These are phyloP conservation scores for Coemansia javaensis DNA, from an alignment of 192 early-diverging fungal species.

Conservation along the genomic window DNA sequence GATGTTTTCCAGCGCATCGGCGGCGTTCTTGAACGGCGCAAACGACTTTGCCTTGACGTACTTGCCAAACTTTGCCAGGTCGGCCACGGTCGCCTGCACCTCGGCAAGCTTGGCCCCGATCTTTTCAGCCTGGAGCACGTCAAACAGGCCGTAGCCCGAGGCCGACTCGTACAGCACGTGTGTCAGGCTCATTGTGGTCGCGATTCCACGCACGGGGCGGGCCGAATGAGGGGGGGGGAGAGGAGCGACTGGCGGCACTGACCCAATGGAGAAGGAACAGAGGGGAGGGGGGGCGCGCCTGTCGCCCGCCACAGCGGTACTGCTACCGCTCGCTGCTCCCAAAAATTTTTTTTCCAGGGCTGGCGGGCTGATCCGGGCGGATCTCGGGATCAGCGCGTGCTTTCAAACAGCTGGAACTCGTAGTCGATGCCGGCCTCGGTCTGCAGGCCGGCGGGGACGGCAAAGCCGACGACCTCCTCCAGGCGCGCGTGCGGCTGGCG, in stretches of 20 bases:
- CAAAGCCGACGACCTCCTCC: conserved; percentile 36
- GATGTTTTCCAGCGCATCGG: conserved; percentile 95
- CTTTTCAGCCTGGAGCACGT: conserved; percentile 88
- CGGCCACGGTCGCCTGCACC: conserved; percentile 74
- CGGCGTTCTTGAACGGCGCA: conserved; percentile 92
- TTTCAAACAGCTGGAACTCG: conserved; percentile 56
- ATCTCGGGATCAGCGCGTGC: too few species aligned
- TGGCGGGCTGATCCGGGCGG: too few species aligned
- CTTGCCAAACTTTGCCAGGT: conserved; percentile 87
- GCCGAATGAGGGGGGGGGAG: too few species aligned
- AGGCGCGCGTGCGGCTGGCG: conserved; percentile 52
- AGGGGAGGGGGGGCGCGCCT: too few species aligned
- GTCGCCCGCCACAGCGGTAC: too few species aligned
- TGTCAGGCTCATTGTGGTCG: conserved; percentile 21
- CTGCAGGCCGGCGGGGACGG: conserved; percentile 44
- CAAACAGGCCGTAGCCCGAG: conserved; percentile 94
- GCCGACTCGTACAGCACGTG: conserved; percentile 89
- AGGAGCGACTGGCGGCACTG: too few species aligned
- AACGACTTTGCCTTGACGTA: conserved; percentile 92
- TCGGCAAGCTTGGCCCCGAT: conserved; percentile 90
- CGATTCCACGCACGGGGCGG: background rate
- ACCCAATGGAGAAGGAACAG: too few species aligned
- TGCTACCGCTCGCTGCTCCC: too few species aligned
- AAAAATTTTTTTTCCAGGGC: too few species aligned
- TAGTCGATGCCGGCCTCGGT: conserved; percentile 56